Evolutionary conservation across 805 yeast species (phyloP), one percentile per base, ranked within the genome.

Genomic region (Wickerhamomyces canadensis): DNA sequence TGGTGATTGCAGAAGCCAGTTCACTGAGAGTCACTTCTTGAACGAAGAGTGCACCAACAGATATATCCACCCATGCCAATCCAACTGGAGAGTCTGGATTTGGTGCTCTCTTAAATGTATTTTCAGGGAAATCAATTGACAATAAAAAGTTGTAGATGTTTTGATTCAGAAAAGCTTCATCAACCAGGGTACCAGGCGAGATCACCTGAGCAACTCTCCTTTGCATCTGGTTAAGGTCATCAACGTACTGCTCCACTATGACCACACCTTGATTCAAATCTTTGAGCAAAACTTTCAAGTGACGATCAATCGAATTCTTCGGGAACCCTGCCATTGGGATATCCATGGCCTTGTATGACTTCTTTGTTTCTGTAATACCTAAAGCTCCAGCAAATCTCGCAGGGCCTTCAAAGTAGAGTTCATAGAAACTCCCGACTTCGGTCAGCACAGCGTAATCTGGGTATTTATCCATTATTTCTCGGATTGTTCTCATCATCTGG

Each of bases 281-380:
- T 37, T 80, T 78, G 2, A 93, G 94, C 19, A 89, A 68, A 0
- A 79, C 67, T 49, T 78, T 77, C 26, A 88, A 72, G 53, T 85
- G 89, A 40, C 87, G 74, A 37, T 80, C 84, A 15, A 88, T 58
- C 39, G 79, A 85, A 29, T 63, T 60, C 5, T 74, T 66, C 0
- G 98, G 98, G 50, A 93, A 93, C 0, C 98, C 98, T 0, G 97
- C 86, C 84, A 93, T 87, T 0, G 95, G 76, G 1, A 83, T 70
- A 15, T 52, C 58, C 24, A 67, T 57, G 16, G 56, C 58, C 16
- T 62, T 62, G 27, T 75, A 69, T 37, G 64, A 64, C 49, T 74
- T 71, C 26, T 64, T 65, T 0, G 95, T 83, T 2, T 88, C 68
- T 33, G 84, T 79, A 21, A 91, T 58, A 21, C 88, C 88, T 37